A percentile compares a stretch with the other conserved stretches of the same genome.
Conservation (phyloP, 2,329 filamentous ascomycete species). For the Ophiobolus disseminans region DNA sequence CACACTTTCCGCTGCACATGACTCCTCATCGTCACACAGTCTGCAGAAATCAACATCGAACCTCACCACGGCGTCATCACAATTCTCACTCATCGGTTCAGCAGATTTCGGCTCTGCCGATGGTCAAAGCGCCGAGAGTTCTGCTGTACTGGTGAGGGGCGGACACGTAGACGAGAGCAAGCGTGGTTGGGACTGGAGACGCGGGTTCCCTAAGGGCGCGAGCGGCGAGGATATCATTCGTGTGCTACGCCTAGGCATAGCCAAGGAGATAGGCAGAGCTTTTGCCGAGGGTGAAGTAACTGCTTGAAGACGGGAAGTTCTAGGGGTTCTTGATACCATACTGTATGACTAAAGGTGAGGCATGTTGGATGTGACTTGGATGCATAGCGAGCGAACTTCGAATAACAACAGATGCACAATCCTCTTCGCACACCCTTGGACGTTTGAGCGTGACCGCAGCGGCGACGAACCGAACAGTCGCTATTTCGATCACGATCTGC, state of each 20-base stretch:
- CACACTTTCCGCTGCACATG: conserved; percentile 74
- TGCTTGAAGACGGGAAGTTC: conserved; percentile 3
- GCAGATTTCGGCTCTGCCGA: conserved; percentile 67
- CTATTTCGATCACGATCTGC: too few species aligned
- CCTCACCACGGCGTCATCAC: conserved; percentile 62
- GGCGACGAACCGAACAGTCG: too few species aligned
- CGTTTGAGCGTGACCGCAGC: too few species aligned
- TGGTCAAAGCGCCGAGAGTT: conserved; percentile 50
- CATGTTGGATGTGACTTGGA: too few species aligned
- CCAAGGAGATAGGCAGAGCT: conserved; percentile 73
- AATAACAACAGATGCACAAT: too few species aligned
- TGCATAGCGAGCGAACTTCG: too few species aligned
- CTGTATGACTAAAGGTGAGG: too few species aligned
- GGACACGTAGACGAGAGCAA: conserved; percentile 51
- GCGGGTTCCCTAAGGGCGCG: conserved; percentile 62
- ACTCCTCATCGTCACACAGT: conserved; percentile 16
- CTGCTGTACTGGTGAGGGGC: conserved; percentile 55
- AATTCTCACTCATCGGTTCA: conserved; percentile 75
- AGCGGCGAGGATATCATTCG: conserved; percentile 74
- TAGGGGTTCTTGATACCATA: conserved; percentile 8
- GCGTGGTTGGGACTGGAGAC: conserved; percentile 77
- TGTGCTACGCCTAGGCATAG: conserved; percentile 74
- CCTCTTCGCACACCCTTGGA: too few species aligned
- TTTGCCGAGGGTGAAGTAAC: conserved; percentile 72
- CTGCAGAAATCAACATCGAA: conserved; percentile 67